These are phyloP conservation scores for Colletotrichum eremochloae DNA, from an alignment of 2,329 filamentous ascomycete genomes.

Conservation along the genomic window DNA sequence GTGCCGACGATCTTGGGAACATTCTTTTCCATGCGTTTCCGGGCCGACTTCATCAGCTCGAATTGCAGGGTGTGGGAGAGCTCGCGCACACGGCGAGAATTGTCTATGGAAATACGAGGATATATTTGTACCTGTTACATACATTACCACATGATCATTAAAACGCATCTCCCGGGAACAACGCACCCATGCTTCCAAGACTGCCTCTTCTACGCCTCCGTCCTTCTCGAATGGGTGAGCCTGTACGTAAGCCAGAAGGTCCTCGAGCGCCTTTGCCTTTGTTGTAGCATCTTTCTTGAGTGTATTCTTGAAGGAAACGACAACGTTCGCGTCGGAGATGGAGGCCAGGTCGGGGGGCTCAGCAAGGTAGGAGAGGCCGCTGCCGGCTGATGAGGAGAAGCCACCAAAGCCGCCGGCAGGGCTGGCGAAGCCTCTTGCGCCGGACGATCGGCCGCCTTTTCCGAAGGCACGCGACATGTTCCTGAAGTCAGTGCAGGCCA, in stretches of 20 bases:
- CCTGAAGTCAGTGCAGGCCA: conserved; percentile 5
- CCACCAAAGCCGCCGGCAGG: conserved; percentile 53
- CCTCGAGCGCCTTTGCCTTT: conserved; percentile 90
- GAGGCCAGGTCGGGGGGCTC: conserved; percentile 85
- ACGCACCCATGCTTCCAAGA: conserved; percentile 91
- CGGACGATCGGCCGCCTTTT: conserved; percentile 35
- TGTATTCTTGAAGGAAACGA: conserved; percentile 93
- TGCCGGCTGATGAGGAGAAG: conserved; percentile 58
- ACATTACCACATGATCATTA: conserved; percentile 54
- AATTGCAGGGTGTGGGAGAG: conserved; percentile 82
- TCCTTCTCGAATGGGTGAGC: conserved; percentile 65
- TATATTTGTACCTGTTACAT: conserved; percentile 81
- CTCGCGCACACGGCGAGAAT: conserved; percentile 87
- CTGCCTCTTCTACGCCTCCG: conserved; percentile 79
- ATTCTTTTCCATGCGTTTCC: conserved; percentile 86
- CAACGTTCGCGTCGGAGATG: conserved; percentile 83
- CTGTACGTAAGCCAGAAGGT: conserved; percentile 77
- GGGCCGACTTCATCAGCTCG: conserved; percentile 71
- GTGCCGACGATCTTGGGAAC: conserved; percentile 83
- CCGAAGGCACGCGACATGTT: conserved; percentile 41
- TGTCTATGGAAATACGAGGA: conserved; percentile 90
- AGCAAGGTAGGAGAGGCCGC: conserved; percentile 83
- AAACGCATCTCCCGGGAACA: conserved; percentile 45
- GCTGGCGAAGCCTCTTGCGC: conserved; percentile 37
- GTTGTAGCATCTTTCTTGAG: conserved; percentile 94